Base-by-base conservation (phyloP, 2,329 filamentous ascomycete genomes). In the Lecanosticta acicola region DNA sequence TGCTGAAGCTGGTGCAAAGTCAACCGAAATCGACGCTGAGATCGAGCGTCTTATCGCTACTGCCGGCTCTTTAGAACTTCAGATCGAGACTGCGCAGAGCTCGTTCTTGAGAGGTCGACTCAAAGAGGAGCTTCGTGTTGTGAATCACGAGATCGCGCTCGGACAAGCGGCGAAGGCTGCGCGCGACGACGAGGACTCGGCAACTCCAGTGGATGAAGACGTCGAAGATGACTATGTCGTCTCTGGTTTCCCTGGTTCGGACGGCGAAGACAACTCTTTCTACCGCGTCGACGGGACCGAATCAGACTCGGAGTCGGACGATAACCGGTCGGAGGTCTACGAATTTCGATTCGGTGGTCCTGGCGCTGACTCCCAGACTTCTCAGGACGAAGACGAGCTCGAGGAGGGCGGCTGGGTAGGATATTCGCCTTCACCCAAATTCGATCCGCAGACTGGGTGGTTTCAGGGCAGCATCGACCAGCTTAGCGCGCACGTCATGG, bases 141-240 rank as follows among this genome's bases (percentile, higher is more conserved):
- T 66, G 11, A 64, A 65, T 45, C 57, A 59, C 18, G 56, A 63
- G 32, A 59, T 67, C 13, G 55, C 60, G 13, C 59, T 58, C n/a
- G 57, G 57, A 20, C 60, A 59, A 29, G 57, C 58, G 17, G 59
- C 58, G 26, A 56, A 60, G 41, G 53, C 53, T 11, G 46, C 54
- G 14, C 50, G 54, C 19, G 58, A 63, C 39, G 59, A 64, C 26
- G 58, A 59, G 7, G 50, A 53, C 11, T 48, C 48, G 14, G 45
- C 45, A 13, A 45, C 44, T 10, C 53, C 54, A 33, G 54, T 56
- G 41, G 57, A 55, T 20, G 58, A 56, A 20, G 41, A 55, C 36
- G 53, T 52, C 19, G 53, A 51, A 38, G 57, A 59, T 42, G 59
- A 60, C 43, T 62, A 57, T 42, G 57, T 62, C 19, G 53, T 61